Evolutionary conservation across 495 filamentous ascomycete genomes (phyloP).

Genomic region (Neurospora sp.): DNA sequence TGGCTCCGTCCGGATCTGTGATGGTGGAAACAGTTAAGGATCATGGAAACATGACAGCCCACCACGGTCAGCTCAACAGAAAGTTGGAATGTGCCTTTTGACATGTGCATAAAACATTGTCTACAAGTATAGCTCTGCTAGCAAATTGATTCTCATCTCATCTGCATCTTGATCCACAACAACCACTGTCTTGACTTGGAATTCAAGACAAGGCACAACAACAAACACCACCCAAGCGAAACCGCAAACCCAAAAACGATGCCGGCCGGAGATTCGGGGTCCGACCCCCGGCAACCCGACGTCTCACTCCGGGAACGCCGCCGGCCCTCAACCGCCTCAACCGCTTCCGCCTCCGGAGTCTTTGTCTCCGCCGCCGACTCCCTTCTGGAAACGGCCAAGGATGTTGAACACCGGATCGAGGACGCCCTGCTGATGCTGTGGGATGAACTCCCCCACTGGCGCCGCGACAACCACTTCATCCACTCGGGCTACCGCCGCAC

Average conservation of each 20-base stretch:
- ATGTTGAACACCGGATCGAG: conserved; percentile 18
- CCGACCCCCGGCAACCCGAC: not conserved
- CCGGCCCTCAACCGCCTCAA: not conserved
- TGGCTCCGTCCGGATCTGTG: not conserved
- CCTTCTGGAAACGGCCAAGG: conserved; percentile 17
- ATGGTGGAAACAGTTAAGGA: not conserved
- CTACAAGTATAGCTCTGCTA: not conserved
- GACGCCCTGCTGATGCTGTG: conserved; percentile 24
- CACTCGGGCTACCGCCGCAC: conserved; percentile 29
- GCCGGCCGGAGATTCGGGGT: not conserved
- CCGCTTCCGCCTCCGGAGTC: not conserved
- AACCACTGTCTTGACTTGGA: not conserved
- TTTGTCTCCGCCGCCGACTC: conserved; percentile 23
- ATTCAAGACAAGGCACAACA: not conserved
- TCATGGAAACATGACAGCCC: not conserved
- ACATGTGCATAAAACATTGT: not conserved
- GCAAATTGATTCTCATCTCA: not conserved
- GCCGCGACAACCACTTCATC: conserved; percentile 38
- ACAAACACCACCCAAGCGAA: not conserved
- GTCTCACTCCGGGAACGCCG: not conserved
- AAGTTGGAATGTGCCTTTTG: not conserved
- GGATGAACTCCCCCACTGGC: conserved; percentile 36
- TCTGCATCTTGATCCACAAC: not conserved
- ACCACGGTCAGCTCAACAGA: not conserved
- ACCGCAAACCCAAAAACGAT: not conserved